These are phyloP conservation scores for Berkeleyomyces rouxiae DNA, from an alignment of 2,329 filamentous ascomycete genomes.

Conservation along the genomic window DNA sequence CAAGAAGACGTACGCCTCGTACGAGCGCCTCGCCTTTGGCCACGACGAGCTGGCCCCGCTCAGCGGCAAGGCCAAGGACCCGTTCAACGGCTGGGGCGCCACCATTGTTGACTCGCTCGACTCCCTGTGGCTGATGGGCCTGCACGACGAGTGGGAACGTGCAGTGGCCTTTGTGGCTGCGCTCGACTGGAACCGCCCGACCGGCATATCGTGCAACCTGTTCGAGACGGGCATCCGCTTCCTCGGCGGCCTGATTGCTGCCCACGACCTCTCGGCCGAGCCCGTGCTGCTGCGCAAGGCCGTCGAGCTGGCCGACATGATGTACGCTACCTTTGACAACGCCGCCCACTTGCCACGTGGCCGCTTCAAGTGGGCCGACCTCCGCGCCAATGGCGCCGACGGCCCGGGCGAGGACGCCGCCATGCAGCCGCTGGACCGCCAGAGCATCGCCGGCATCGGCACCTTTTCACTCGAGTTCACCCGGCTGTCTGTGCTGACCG, in stretches of 20 bases:
- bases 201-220: constrained; percentile 35
- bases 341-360: constrained; percentile 46
- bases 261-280: constrained; percentile 47
- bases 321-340: constrained; percentile 52
- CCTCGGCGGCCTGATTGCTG: constrained; percentile 50
- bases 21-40: constrained; percentile 46
- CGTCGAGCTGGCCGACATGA: constrained; percentile 43
- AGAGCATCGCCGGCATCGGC: constrained; percentile 28
- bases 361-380: constrained; percentile 28
- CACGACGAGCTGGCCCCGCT: constrained; percentile 46
- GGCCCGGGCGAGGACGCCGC: constrained; percentile 17
- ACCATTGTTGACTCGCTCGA: constrained; percentile 53
- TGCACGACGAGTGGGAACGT: constrained; percentile 47
- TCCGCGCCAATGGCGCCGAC: constrained; percentile 17
- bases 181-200: constrained; percentile 45
- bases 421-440: constrained; percentile 21
- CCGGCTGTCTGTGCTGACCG: constrained; percentile 45
- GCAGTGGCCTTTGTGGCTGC: constrained; percentile 39
- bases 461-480: constrained; percentile 47
- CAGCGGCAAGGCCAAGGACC: constrained; percentile 33
- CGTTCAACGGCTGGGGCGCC: constrained; percentile 51
- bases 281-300: constrained; percentile 44
- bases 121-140: constrained; percentile 56
- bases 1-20: constrained; percentile 39
- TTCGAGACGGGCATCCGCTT: constrained; percentile 61